These are phyloP conservation scores for Dioscorea alata DNA, from an alignment of 106 monocot genomes.

Conservation along the genomic window DNA sequence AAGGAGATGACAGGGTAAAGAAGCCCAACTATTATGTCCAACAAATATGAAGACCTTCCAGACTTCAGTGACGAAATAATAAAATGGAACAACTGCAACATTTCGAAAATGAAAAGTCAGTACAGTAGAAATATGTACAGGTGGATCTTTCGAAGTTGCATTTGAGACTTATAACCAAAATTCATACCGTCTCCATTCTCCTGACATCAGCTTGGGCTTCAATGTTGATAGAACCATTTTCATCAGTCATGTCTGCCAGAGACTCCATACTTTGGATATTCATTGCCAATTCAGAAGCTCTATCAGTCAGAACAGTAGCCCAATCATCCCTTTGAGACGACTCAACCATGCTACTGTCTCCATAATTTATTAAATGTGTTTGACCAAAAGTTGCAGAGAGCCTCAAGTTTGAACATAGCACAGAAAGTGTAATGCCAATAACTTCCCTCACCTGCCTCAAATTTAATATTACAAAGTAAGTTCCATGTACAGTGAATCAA, in stretches of 20 bases:
- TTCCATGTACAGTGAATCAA: too few relatives aligned
- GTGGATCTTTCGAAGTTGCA: not conserved
- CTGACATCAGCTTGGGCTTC: conserved; percentile 49
- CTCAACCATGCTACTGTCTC: conserved; percentile 22
- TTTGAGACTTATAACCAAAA: conserved; percentile 10
- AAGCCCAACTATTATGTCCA: conserved; percentile 75
- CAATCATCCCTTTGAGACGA: conserved; percentile 35
- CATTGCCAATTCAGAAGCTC: conserved; percentile 47
- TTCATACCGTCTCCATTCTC: conserved; percentile 84
- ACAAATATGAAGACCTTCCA: conserved; percentile 82
- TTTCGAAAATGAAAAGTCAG: not conserved
- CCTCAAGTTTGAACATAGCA: conserved; percentile 77
- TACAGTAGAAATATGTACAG: not conserved
- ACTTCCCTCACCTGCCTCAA: conserved; percentile 79
- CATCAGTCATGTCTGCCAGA: conserved; percentile 20
- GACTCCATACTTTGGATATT: conserved; percentile 62
- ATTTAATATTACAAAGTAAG: not conserved
- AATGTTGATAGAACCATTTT: conserved; percentile 30
- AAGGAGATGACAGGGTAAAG: conserved; percentile 81
- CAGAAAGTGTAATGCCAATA: conserved; percentile 62
- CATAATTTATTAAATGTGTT: conserved; percentile 5
- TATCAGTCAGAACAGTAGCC: conserved; percentile 42
- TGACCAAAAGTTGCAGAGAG: conserved; percentile 24
- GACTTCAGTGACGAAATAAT: conserved; percentile 83
- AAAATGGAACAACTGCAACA: conserved; percentile 82